Evolutionary conservation across 2,329 filamentous ascomycete species (phyloP), one percentile per base, ranked within the genome.

Genomic region (Calycina herbarum): DNA sequence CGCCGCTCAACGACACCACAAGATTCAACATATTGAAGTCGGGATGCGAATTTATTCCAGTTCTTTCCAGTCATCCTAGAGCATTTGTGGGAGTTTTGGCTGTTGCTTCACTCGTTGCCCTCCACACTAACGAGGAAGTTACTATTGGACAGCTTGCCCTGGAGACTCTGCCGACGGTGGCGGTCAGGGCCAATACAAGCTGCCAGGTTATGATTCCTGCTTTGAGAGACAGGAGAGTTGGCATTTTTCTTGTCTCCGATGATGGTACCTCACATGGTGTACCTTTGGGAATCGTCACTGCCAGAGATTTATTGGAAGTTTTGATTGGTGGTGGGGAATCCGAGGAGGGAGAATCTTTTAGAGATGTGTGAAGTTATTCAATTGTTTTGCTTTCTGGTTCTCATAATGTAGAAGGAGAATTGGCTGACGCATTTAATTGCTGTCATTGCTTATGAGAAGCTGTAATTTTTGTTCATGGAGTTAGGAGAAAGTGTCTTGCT

Each of bases 21-120:
- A 97, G 97, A 88, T 92, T 97, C 77, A 86, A 87, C 67, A 97
- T 98, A 63, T 82, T 97, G 7, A 92, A 91, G 0, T 93, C 93
- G 59, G 94, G 94, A 42, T 13, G 13, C 40, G 40, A 42, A 17
- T 42, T 42, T 17, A 42, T 42, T 15, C 40, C 8, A 17, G 40
- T 42, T 13, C 17, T 5, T 42, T 42, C 6, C 5, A 42, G 40
- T 42, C 40, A 42, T 11, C 11, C 40, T 15, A 42, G 17, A n/a
- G 11, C 40, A 5, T 17, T 42, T 17, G 40, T 5, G 11, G 13
- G 40, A 5, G 11, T 17, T 15, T 42, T 42, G 40, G 11, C 11
- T 13, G 40, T 42, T 42, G 17, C 40, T 17, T 42, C 40, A 5
- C 40, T 42, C 15, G 8, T 42, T 42, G 11, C 31, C 4, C 31